Evolutionary conservation across 352 stramenopile species (phyloP).

Genomic region (Globisporangium splendens): DNA sequence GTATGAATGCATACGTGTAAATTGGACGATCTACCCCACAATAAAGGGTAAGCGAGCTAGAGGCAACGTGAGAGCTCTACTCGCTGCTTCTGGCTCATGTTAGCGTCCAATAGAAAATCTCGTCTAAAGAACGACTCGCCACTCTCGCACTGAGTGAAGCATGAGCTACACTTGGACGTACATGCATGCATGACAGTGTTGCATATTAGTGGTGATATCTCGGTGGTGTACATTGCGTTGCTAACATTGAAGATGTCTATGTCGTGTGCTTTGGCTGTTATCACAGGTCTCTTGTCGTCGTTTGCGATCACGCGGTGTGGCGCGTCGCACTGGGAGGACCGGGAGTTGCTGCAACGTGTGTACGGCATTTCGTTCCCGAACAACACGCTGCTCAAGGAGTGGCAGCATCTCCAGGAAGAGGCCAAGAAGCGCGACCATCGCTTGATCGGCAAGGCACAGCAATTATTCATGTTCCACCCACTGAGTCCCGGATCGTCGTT

Average conservation of each 20-base stretch:
- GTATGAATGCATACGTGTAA: conserved; percentile 7
- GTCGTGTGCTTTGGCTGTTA: conserved; percentile 11
- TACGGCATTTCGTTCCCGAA: conserved; percentile 96
- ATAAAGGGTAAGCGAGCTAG: conserved; percentile 82
- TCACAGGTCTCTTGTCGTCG: conserved; percentile 81
- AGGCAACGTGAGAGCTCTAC: conserved; percentile 46
- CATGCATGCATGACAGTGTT: conserved; percentile 19
- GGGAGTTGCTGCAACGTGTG: conserved; percentile 94
- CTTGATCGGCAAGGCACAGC: conserved; percentile 91
- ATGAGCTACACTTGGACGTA: conserved; percentile 82
- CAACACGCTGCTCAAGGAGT: conserved; percentile 84
- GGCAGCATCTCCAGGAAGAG: conserved; percentile 90
- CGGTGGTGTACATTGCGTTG: conserved; percentile 1
- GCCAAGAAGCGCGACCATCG: conserved; percentile 96
- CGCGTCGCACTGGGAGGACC: conserved; percentile 90
- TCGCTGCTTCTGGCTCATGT: conserved; percentile 12
- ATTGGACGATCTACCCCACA: conserved; percentile 51
- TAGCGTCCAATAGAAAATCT: conserved; percentile 49
- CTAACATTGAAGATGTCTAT: no score
- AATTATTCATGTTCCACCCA: conserved; percentile 95
- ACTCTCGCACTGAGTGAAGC: conserved; percentile 69
- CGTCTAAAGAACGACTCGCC: conserved; percentile 67
- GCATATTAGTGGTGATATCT: neutral
- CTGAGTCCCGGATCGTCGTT: conserved; percentile 97
- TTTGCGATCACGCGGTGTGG: conserved; percentile 95